Evolutionary conservation across 768 basidiomycete genomes (phyloP).

Genomic region (Asterophora lycoperdoides): DNA sequence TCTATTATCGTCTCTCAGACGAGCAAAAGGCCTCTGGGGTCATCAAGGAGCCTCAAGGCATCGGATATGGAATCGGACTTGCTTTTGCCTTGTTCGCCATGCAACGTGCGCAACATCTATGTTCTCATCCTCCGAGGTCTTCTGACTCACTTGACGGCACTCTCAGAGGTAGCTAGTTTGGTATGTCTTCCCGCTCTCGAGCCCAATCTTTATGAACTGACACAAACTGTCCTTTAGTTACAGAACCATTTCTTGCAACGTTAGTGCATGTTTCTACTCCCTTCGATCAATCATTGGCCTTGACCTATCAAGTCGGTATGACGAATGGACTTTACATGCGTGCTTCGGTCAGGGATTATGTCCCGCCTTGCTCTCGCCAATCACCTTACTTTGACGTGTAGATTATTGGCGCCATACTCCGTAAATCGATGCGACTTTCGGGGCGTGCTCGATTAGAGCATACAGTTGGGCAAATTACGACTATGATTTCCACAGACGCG

Average conservation of each 20-base stretch:
- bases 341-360: constrained; percentile 34
- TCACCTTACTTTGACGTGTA: constrained; percentile 9
- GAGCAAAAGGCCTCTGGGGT: constrained; percentile 32
- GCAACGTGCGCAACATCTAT: constrained; percentile 43
- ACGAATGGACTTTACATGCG: constrained; percentile 45
- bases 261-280: constrained; percentile 10
- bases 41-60: constrained; percentile 37
- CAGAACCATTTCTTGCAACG: constrained; percentile 44
- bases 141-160: background rate
- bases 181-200: constrained; percentile 20
- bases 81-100: constrained; percentile 55
- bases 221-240: constrained; percentile 23
- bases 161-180: constrained; percentile 37
- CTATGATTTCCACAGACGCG: constrained; percentile 64
- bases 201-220: background rate
- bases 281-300: background rate
- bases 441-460: constrained; percentile 54
- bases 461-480: constrained; percentile 63
- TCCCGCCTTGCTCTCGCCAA: background rate
- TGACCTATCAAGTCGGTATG: constrained; percentile 34
- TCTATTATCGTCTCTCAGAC: constrained; percentile 33
- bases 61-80: constrained; percentile 61
- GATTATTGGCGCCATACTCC: constrained; percentile 48
- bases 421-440: constrained; percentile 66
- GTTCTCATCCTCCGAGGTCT: background rate